Percentiles rank a stretch among this genome's conserved stretches.
Conservation (phyloP, 768 basidiomycete species). For the Obba rivulosa region DNA sequence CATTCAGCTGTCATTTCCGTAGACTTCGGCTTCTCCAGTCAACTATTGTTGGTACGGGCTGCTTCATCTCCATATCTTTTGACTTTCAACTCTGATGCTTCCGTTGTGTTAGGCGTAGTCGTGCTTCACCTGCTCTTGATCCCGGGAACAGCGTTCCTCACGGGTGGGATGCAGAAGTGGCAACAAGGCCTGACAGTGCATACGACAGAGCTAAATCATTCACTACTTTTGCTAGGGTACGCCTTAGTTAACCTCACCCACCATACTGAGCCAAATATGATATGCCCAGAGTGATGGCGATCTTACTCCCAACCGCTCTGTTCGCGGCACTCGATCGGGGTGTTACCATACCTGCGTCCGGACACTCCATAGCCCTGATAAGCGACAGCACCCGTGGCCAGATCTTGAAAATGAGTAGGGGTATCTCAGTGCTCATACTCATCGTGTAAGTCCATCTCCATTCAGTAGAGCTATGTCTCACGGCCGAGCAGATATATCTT, state of each 20-base stretch:
- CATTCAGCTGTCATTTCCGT: not conserved
- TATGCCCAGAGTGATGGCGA: conserved; percentile 46
- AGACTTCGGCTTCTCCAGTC: conserved; percentile 64
- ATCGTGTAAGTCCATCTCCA: conserved; percentile 38
- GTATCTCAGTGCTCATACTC: conserved; percentile 58
- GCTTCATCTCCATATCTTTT: not conserved
- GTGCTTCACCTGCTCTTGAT: conserved; percentile 67
- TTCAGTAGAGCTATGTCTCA: too few relatives aligned
- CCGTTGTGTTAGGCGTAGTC: conserved; percentile 46
- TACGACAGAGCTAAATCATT: conserved; percentile 60
- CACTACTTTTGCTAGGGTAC: conserved; percentile 63
- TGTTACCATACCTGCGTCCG: conserved; percentile 10
- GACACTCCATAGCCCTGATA: conserved; percentile 23
- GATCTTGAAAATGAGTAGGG: conserved; percentile 63
- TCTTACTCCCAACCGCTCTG: conserved; percentile 63
- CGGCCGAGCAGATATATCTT: conserved; percentile 45
- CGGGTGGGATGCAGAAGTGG: conserved; percentile 61
- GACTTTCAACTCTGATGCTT: too few relatives aligned
- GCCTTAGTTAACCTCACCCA: conserved; percentile 8
- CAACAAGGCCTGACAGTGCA: conserved; percentile 68
- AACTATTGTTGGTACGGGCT: conserved; percentile 50
- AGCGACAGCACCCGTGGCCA: conserved; percentile 38
- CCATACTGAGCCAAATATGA: not conserved
- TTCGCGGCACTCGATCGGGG: conserved; percentile 53
- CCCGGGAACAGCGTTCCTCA: conserved; percentile 64